Base-by-base conservation (phyloP, 2,329 filamentous ascomycete species). In the Hymenoscyphus fructigenus region DNA sequence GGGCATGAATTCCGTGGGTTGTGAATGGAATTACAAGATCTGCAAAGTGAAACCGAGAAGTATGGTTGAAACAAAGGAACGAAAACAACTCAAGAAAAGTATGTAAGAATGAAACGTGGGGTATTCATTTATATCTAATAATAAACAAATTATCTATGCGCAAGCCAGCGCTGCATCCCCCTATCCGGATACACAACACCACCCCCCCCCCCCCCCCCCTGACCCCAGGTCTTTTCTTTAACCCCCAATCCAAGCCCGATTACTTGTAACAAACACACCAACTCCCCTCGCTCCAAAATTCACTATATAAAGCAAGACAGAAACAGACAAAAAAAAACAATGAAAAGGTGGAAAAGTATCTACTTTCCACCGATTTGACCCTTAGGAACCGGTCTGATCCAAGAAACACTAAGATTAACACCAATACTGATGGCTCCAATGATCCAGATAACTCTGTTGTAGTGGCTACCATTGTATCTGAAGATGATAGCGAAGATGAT, bases 401-500 rank as follows among this genome's bases (percentile, higher is more conserved):
- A 89, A 38, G 77, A 77, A 53, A 93, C 83, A 4, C 81, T 79
- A 60, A 93, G 58, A 72, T 92, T 91, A 28, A 93, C 77, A 0
- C 73, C 86, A 65, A 96, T 85, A 68, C 85, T 85, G 28, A 96
- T 87, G 50, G 88, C 80, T 1, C 92, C 92, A 72, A 93, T 92
- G 64, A 94, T 88, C 90, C 90, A 94, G 69, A 95, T 85, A 0
- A 85, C 86, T 73, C 82, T 85, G 7, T 82, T 84, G 73, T 93
- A 94, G 72, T 89, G 78, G 0, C 79, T 84, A 7, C 86, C 87
- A 61, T 85, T 81, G 78, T 93, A 94, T 59, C 91, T 82, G 82
- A 93, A 96, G 73, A 91, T 85, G 74, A 95, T 85, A 23, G 91
- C 89, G 72, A 94, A 96, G 62, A 94, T 77, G 60, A 96, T 85